Evolutionary conservation across 108 stramenopile species (phyloP).

Genomic region (Nitzschia sp.): DNA sequence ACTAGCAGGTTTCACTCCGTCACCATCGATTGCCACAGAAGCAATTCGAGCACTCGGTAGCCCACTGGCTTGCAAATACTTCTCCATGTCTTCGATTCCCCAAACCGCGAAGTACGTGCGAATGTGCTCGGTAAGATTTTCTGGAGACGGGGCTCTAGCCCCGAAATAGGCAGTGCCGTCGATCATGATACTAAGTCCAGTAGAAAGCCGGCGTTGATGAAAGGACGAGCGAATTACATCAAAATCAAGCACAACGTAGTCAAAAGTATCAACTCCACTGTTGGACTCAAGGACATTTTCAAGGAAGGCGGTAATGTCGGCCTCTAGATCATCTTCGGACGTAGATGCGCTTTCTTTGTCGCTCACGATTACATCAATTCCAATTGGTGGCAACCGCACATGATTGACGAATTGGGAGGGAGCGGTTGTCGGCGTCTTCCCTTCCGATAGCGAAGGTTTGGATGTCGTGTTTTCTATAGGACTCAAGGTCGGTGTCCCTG

Average conservation of each 20-base stretch:
- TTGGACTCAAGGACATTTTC: constrained; percentile 15
- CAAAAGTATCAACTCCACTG: constrained; percentile 4
- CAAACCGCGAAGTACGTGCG: constrained; percentile 20
- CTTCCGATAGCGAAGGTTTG: neutral
- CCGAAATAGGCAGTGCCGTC: constrained; percentile 23
- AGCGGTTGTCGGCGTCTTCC: neutral
- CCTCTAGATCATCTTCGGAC: constrained; percentile 3
- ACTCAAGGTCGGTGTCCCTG: neutral
- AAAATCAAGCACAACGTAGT: constrained; percentile 12
- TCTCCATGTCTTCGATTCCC: constrained; percentile 16
- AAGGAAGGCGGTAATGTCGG: constrained; percentile 14
- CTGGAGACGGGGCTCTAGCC: constrained; percentile 1
- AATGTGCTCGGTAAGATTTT: constrained; percentile 1
- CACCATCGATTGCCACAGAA: constrained; percentile 20
- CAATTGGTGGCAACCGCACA: constrained; percentile 17
- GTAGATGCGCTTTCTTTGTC: constrained; percentile 10
- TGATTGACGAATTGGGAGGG: neutral
- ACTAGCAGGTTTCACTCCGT: neutral
- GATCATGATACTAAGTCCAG: constrained; percentile 22
- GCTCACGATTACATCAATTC: constrained; percentile 10
- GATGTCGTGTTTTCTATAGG: constrained; percentile 3
- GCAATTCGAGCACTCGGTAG: constrained; percentile 6
- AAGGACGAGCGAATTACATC: constrained; percentile 15
- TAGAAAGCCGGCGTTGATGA: neutral
- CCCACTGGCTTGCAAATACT: neutral